Percentiles rank a stretch among this genome's conserved stretches.
Evolutionary conservation across 2,329 filamentous ascomycete genomes (phyloP).

Genomic region (Celoporthe dispersa): DNA sequence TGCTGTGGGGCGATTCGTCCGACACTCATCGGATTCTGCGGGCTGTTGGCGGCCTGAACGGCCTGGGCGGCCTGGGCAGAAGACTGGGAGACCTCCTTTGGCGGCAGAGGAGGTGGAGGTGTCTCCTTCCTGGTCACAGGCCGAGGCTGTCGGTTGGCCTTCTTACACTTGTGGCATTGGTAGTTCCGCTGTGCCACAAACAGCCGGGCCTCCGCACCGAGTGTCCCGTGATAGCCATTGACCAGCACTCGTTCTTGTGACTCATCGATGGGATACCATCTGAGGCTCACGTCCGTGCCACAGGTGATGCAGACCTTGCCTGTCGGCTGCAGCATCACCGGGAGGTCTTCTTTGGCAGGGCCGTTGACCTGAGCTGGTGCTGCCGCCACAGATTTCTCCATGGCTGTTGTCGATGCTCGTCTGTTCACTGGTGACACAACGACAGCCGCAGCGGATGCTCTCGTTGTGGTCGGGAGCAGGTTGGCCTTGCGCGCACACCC

Average conservation of each 20-base stretch:
- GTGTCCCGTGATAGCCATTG: constrained; percentile 54
- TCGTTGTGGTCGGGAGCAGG: constrained; percentile 68
- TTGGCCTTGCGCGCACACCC: constrained; percentile 94
- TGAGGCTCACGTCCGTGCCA: constrained; percentile 72
- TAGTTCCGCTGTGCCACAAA: constrained; percentile 65
- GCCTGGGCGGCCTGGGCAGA: constrained; percentile 36
- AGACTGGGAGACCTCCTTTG: constrained; percentile 34
- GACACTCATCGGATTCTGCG: constrained; percentile 28
- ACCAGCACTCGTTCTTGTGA: constrained; percentile 55
- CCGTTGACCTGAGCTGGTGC: constrained; percentile 35
- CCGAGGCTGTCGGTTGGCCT: constrained; percentile 53
- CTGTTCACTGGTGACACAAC: constrained; percentile 49
- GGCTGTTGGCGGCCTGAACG: constrained; percentile 29
- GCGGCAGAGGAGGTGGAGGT: constrained; percentile 34
- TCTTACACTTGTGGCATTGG: constrained; percentile 78
- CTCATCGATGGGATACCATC: constrained; percentile 69
- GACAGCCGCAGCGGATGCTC: constrained; percentile 46
- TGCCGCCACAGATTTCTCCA: constrained; percentile 34
- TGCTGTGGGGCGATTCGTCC: constrained; percentile 28
- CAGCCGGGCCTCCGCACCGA: constrained; percentile 61
- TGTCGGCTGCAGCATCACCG: constrained; percentile 42
- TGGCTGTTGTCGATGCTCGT: constrained; percentile 59
- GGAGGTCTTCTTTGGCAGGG: constrained; percentile 34
- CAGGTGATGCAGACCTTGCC: constrained; percentile 67
- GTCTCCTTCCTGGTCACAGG: constrained; percentile 33